Conservation (phyloP, 192 early-diverging fungal genomes). For the Gigaspora rosea region DNA sequence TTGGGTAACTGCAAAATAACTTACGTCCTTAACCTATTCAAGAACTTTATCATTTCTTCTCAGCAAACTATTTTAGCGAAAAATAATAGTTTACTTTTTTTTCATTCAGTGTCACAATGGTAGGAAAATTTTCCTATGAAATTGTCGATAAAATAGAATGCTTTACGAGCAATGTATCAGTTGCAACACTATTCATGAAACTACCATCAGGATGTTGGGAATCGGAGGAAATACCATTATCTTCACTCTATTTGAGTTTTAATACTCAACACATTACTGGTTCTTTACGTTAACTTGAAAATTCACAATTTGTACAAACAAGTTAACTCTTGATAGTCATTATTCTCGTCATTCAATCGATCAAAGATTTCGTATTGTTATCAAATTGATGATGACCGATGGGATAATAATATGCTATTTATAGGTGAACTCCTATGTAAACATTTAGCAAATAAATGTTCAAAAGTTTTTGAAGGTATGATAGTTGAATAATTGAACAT, state of each 20-base stretch:
- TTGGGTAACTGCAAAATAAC: no score
- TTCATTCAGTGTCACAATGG: slow-evolving; percentile 7
- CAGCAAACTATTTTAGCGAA: no score
- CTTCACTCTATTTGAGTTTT: slow-evolving; percentile 8
- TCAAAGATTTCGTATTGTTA: no score
- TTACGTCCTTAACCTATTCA: no score
- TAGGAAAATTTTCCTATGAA: slow-evolving; percentile 9
- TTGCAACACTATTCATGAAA: not conserved
- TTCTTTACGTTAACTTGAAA: slow-evolving; percentile 4
- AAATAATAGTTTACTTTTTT: no score
- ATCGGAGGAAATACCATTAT: slow-evolving; percentile 3
- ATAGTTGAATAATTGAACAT: not conserved
- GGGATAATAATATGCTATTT: no score
- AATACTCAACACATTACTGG: slow-evolving; percentile 9
- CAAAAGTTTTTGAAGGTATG: not conserved
- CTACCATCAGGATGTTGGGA: slow-evolving; percentile 10
- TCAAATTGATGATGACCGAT: no score
- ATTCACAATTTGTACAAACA: slow-evolving; percentile 14
- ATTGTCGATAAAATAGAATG: slow-evolving; percentile 3
- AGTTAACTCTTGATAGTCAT: not conserved
- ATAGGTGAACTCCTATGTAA: not conserved
- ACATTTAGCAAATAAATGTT: not conserved
- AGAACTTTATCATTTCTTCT: no score
- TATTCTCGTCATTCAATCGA: not conserved
- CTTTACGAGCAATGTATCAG: not conserved